A percentile compares a stretch with the other conserved stretches of the same genome.
Evolutionary conservation across 2,329 filamentous ascomycete species (phyloP).

Genomic region (Epichloe festucae): DNA sequence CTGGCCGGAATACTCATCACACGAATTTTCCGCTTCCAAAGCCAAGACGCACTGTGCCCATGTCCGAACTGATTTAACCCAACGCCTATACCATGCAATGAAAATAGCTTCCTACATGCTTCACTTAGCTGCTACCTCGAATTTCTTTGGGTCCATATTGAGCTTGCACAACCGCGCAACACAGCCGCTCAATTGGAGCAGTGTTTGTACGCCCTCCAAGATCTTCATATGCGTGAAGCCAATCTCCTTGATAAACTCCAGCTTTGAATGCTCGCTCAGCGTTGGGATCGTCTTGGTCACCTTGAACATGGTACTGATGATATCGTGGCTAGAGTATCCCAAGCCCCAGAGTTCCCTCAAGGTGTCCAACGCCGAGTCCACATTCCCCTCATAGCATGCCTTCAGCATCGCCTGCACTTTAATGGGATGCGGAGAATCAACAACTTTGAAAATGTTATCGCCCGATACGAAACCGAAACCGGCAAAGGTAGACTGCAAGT

Average conservation of each 20-base stretch:
- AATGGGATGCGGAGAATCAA: conserved; percentile 92
- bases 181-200: conserved; percentile 87
- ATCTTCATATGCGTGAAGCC: conserved; percentile 99
- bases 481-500: conserved; percentile 82
- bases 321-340: conserved; percentile 97
- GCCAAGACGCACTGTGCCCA: background rate
- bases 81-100: conserved; percentile 18
- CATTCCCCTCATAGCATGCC: conserved; percentile 82
- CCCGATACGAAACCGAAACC: conserved; percentile 96
- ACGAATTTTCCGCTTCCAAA: background rate
- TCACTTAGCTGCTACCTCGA: conserved; percentile 34
- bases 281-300: conserved; percentile 93
- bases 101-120: conserved; percentile 5
- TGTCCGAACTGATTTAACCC: conserved; percentile 10
- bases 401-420: conserved; percentile 99
- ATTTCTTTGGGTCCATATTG: conserved; percentile 87
- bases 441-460: conserved; percentile 95
- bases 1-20: background rate
- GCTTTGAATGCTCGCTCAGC: conserved; percentile 83
- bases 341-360: conserved; percentile 87
- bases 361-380: conserved; percentile 75
- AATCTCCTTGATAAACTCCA: conserved; percentile 98
- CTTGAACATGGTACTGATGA: conserved; percentile 98
- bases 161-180: conserved; percentile 83
- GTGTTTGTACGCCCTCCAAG: conserved; percentile 89